Base-by-base conservation (phyloP, 2,329 filamentous ascomycete genomes). In the Aspergillus clavatus region DNA sequence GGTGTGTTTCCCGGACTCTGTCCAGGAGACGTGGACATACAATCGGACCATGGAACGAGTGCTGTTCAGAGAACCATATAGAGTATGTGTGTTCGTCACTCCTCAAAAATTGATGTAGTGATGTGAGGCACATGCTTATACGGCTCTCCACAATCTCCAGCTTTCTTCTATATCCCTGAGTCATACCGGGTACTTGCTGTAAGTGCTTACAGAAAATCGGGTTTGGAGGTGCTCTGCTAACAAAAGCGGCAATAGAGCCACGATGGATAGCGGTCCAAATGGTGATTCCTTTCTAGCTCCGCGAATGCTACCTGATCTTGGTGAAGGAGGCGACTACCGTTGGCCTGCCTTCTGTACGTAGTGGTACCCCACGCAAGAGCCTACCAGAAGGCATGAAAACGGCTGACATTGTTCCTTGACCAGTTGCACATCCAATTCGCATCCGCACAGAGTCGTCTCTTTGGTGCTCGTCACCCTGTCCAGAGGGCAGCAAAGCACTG, bases 381-480 rank as follows among this genome's bases (percentile, higher is more conserved):
- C 18, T 43, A 14, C 6, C 10, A 5, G 12, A 37, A 31, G n/a
- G 3, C 16, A 7, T n/a, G 22, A 12, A n/a, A 14, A 6, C 18
- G 38, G 14, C 19, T 40, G n/a, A 31, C 18, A 23, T 21, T 12
- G 8, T 14, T n/a, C 19, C 19, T 14, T 16, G 21, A 26, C 7
- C 40, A 62, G 58, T 62, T 14, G 46, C 53, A 3, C 61, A 61
- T 33, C 57, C 61, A 1, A 57, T 59, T 3, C 55, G 56, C 19
- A 61, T 64, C 42, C 56, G 45, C 21, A 57, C 56, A 3, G 47
- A 54, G 24, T 50, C 55, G 14, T 62, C 65, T 1, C 40, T 68
- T 23, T 70, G 66, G 64, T 68, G 61, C 40, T 68, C 66, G 3
- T 60, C 66, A 1, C 48, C 68, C 2, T 63, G 61, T 19, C 68